Percentiles rank a stretch among this genome's conserved stretches.
phyloP scores from a whole-genome alignment of 768 basidiomycete species.

The Fomitopsis serialis region DNA sequence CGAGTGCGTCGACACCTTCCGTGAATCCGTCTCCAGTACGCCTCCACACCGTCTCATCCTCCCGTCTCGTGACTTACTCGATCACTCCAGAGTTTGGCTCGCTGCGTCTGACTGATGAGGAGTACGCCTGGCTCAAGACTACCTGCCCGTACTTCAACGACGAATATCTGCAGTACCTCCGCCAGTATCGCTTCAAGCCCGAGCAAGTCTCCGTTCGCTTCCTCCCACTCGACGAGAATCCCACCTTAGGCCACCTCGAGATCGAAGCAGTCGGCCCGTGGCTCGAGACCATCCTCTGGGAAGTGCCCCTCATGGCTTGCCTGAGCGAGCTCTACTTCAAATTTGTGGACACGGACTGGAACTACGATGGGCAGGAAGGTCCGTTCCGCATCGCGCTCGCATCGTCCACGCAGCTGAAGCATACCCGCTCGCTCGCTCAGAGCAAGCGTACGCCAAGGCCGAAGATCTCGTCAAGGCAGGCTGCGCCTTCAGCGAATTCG shows the following conservation, averaged over 20 bases:
- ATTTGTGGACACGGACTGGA: conserved; percentile 76
- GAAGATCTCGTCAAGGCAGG: conserved; percentile 53
- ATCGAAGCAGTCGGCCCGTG: conserved; percentile 72
- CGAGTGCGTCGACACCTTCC: conserved; percentile 56
- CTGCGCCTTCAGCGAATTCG: conserved; percentile 80
- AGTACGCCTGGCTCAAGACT: conserved; percentile 59
- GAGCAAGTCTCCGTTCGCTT: conserved; percentile 67
- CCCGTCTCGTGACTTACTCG: neutral
- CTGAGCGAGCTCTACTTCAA: conserved; percentile 88
- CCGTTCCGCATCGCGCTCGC: neutral
- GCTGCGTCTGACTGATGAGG: conserved; percentile 53
- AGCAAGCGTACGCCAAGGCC: conserved; percentile 70
- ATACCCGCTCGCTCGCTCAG: conserved; percentile 34
- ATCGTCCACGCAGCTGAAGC: neutral
- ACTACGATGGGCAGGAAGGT: conserved; percentile 79
- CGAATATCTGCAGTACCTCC: conserved; percentile 75
- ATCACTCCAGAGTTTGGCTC: conserved; percentile 54
- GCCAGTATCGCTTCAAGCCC: conserved; percentile 64
- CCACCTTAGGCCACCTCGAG: conserved; percentile 54
- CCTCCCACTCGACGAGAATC: conserved; percentile 46
- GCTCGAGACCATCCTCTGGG: conserved; percentile 88
- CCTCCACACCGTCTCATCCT: neutral
- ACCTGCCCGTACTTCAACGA: conserved; percentile 71
- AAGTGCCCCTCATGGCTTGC: conserved; percentile 91
- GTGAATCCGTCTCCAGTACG: conserved; percentile 51